These are phyloP conservation scores for Auricularia sp. DNA, from an alignment of 768 basidiomycete species.

Conservation along the genomic window DNA sequence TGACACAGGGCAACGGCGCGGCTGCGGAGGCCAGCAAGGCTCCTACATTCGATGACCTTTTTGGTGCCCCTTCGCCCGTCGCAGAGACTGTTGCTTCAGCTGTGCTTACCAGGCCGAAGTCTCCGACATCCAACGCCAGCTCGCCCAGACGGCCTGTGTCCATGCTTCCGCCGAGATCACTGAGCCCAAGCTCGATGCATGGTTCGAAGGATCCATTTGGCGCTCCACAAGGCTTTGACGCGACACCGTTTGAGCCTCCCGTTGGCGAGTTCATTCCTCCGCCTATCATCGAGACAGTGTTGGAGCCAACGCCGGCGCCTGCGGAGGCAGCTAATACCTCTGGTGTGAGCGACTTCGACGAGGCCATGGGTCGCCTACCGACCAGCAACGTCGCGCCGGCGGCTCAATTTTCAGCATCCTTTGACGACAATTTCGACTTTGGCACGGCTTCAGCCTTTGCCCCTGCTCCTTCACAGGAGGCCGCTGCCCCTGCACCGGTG, in stretches of 20 bases:
- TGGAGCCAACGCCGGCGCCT: neutral
- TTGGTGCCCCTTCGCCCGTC: neutral
- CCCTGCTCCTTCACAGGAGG: conserved; percentile 8
- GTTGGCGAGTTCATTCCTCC: conserved; percentile 3
- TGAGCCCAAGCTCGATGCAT: conserved; percentile 3
- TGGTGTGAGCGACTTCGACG: conserved; percentile 57
- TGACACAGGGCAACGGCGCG: conserved; percentile 1
- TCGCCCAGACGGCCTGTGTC: neutral
- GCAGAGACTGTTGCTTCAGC: conserved; percentile 15
- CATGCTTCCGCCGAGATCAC: neutral
- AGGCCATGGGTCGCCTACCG: conserved; percentile 53
- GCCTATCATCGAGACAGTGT: conserved; percentile 6
- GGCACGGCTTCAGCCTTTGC: conserved; percentile 21
- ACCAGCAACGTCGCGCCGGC: conserved; percentile 20
- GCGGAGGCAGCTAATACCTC: conserved; percentile 4
- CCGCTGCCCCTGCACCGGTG: conserved; percentile 11
- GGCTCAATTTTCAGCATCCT: conserved; percentile 57
- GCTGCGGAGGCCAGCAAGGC: neutral
- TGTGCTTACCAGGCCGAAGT: conserved; percentile 5
- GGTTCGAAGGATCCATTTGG: conserved; percentile 42
- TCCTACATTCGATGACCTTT: conserved; percentile 1
- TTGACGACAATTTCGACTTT: conserved; percentile 63
- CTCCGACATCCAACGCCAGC: neutral
- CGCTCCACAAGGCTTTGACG: conserved; percentile 43
- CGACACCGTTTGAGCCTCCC: conserved; percentile 5